Conservation (phyloP, 345 rosid genomes). For the Nasturtium officinale region DNA sequence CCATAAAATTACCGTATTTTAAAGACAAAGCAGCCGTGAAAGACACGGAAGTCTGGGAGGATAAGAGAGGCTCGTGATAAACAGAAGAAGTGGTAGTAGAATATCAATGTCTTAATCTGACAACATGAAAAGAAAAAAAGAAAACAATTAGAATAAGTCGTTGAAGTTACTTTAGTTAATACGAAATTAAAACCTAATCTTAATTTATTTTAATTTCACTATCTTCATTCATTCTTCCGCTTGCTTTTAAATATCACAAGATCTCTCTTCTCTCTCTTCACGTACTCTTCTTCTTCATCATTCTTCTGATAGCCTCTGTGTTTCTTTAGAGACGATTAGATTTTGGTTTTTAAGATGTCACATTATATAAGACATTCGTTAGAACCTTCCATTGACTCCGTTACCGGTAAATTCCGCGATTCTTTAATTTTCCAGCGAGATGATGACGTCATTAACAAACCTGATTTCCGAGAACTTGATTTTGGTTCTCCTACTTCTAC, state of each 20-base stretch:
- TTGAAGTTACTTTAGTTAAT: slow-evolving; percentile 5
- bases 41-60: slow-evolving; percentile 34
- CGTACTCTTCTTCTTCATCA: background rate
- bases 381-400: slow-evolving; percentile 49
- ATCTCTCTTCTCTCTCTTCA: slow-evolving; percentile 47
- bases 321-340: slow-evolving; percentile 7
- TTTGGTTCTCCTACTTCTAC: slow-evolving; percentile 86
- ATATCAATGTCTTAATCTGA: slow-evolving; percentile 44
- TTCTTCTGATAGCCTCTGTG: background rate
- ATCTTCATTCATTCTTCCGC: slow-evolving; percentile 19
- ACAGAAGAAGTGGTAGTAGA: background rate
- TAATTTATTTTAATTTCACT: background rate
- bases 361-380: slow-evolving; percentile 51
- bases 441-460: slow-evolving; percentile 61
- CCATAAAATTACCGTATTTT: background rate
- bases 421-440: slow-evolving; percentile 46
- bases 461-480: slow-evolving; percentile 86
- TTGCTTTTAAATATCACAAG: slow-evolving; percentile 49
- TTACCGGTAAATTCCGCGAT: slow-evolving; percentile 51
- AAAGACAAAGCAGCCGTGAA: slow-evolving; percentile 34
- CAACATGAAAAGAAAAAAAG: background rate
- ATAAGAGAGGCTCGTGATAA: slow-evolving; percentile 25
- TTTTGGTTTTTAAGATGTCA: slow-evolving; percentile 44
- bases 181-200: background rate
- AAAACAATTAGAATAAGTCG: background rate